Conservation (phyloP, 306 rosid species). For the Chamaecrista fasciculata region DNA sequence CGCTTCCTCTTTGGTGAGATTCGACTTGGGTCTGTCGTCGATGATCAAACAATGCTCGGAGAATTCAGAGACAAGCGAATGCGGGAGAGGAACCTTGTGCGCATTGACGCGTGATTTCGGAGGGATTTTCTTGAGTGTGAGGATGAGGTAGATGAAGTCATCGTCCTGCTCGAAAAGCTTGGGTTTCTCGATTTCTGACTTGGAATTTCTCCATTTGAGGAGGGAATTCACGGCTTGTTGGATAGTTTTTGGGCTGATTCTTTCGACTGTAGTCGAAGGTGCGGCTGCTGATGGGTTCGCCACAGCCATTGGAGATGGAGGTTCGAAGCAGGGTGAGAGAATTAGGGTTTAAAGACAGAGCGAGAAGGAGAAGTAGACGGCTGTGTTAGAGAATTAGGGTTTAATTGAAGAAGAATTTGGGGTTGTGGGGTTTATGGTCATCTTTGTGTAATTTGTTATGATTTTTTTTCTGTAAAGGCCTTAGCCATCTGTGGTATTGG, state of each 20-base stretch:
- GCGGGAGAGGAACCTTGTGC: slow-evolving; percentile 59
- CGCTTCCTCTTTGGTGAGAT: slow-evolving; percentile 52
- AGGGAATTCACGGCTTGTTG: slow-evolving; percentile 59
- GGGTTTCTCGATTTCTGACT: slow-evolving; percentile 42
- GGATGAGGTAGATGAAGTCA: slow-evolving; percentile 58
- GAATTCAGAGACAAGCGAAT: slow-evolving; percentile 43
- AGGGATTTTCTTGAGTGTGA: slow-evolving; percentile 67
- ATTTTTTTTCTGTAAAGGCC: neutral
- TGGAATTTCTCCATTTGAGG: slow-evolving; percentile 59
- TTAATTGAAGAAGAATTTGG: neutral
- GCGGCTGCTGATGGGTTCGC: slow-evolving; percentile 14
- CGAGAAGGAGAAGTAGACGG: neutral
- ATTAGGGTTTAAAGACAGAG: neutral
- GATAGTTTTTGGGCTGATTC: slow-evolving; percentile 32
- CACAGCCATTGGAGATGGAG: slow-evolving; percentile 21
- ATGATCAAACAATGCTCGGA: slow-evolving; percentile 69
- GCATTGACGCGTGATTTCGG: slow-evolving; percentile 59
- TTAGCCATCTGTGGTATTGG: no score
- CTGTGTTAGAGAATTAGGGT: neutral
- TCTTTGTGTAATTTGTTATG: neutral
- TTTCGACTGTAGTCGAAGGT: slow-evolving; percentile 14
- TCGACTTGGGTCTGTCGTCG: slow-evolving; percentile 65
- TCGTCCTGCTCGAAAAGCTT: slow-evolving; percentile 61
- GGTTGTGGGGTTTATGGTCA: neutral
- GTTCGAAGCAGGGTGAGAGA: no score